phyloP scores from a whole-genome alignment of 139 green algal genomes.

The Closterium sp. region DNA sequence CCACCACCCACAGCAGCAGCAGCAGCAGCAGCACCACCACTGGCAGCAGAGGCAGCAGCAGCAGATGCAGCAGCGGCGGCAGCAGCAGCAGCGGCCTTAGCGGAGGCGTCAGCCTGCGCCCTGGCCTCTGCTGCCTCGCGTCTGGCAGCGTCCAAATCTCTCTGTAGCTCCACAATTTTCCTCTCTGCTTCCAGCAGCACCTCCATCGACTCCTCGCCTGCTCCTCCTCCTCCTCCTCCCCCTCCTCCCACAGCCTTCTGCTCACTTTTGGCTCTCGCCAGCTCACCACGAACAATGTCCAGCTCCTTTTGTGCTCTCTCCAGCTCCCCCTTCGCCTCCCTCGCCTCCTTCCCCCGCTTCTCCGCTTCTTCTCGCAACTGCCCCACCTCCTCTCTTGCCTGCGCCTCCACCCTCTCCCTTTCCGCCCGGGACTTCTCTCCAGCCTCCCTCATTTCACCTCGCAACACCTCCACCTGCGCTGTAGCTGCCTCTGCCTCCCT shows the following conservation, averaged over 20 bases:
- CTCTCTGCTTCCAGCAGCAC: not conserved
- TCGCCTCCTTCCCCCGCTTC: not conserved
- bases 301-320: conserved; percentile 1
- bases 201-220: not conserved
- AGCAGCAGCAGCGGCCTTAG: not conserved
- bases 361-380: not conserved
- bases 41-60: not conserved
- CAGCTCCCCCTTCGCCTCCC: not conserved
- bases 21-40: not conserved
- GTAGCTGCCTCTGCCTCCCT: not conserved
- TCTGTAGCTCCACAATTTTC: not conserved
- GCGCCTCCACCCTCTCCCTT: not conserved
- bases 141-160: not conserved
- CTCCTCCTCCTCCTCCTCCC: not conserved
- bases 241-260: not conserved
- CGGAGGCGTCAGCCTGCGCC: not conserved
- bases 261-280: not conserved
- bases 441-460: not conserved
- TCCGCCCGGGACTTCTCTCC: not conserved
- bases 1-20: not conserved
- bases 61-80: not conserved
- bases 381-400: not conserved
- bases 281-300: not conserved
- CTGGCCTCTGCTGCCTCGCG: not conserved
- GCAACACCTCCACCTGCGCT: not conserved